A percentile compares a stretch with the other conserved stretches of the same genome.
phyloP scores from a whole-genome alignment of 2,329 filamentous ascomycete genomes.

The Pezicula neosporulosa region DNA sequence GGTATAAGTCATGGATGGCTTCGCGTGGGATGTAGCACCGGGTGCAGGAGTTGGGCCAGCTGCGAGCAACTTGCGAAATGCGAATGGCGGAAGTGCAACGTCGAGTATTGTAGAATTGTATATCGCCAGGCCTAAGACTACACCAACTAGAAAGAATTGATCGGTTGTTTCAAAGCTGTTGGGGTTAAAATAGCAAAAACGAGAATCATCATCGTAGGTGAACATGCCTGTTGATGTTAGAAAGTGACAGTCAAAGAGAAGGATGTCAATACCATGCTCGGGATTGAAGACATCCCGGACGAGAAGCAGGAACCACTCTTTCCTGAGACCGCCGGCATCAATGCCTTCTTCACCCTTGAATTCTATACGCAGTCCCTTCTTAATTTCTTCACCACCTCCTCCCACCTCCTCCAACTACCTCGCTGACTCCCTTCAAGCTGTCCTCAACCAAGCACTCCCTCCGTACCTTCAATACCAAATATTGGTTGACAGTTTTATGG shows the following conservation, averaged over 20 bases:
- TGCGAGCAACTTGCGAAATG: conserved; percentile 81
- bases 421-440: conserved; percentile 79
- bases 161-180: conserved; percentile 87
- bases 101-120: conserved; percentile 95
- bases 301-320: conserved; percentile 91
- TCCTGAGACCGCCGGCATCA: conserved; percentile 83
- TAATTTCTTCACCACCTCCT: conserved; percentile 77
- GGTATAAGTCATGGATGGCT: conserved; percentile 66
- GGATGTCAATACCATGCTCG: conserved; percentile 64
- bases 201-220: conserved; percentile 85
- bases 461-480: conserved; percentile 73
- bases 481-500: conserved; percentile 69
- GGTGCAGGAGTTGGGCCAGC: conserved; percentile 62
- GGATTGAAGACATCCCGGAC: conserved; percentile 89
- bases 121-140: conserved; percentile 83
- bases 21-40: conserved; percentile 51
- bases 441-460: conserved; percentile 87
- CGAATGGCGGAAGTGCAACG: conserved; percentile 81
- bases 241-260: not conserved
- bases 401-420: conserved; percentile 77
- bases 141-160: conserved; percentile 86
- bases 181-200: conserved; percentile 91
- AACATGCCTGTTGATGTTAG: conserved; percentile 66
- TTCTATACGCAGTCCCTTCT: conserved; percentile 82
- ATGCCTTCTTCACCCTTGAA: conserved; percentile 89